Evolutionary conservation across 768 basidiomycete species (phyloP).

Genomic region (Leccinellum rugosiceps): DNA sequence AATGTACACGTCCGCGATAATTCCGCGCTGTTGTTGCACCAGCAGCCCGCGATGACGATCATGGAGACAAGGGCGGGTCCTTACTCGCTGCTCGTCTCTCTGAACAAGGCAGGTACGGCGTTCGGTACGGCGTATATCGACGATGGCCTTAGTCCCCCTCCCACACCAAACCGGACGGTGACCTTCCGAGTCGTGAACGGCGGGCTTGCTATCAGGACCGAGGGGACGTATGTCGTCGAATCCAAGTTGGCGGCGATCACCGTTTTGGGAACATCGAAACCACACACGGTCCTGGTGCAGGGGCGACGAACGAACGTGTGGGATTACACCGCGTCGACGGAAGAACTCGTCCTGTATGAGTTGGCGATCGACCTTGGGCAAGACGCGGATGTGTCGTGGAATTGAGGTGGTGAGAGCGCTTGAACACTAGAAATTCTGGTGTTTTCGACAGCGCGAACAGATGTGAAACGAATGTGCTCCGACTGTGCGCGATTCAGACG

Average conservation of each 20-base stretch:
- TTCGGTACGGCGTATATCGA: slow-evolving; percentile 63
- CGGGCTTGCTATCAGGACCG: slow-evolving; percentile 34
- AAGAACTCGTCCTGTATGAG: slow-evolving; percentile 39
- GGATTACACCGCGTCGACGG: slow-evolving; percentile 36
- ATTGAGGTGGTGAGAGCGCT: no score
- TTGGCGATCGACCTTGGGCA: slow-evolving; percentile 31
- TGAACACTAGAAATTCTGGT: no score
- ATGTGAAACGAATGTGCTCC: no score
- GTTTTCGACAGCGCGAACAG: no score
- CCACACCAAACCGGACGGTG: slow-evolving; percentile 47
- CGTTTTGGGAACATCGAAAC: slow-evolving; percentile 50
- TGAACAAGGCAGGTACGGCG: slow-evolving; percentile 44
- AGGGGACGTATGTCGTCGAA: slow-evolving; percentile 30
- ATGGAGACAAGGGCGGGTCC: slow-evolving; percentile 58
- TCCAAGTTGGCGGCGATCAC: slow-evolving; percentile 50
- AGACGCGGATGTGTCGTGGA: neutral
- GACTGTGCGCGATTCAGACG: no score
- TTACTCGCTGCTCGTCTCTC: slow-evolving; percentile 58
- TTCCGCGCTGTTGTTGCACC: slow-evolving; percentile 58
- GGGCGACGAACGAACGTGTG: slow-evolving; percentile 34
- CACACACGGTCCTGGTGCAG: slow-evolving; percentile 38
- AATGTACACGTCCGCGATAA: slow-evolving; percentile 70
- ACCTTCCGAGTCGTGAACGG: slow-evolving; percentile 38
- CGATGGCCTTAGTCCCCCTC: slow-evolving; percentile 53
- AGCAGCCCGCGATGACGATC: slow-evolving; percentile 59